Evolutionary conservation across 345 rosid genomes (phyloP), one percentile per base, ranked within the genome.

Genomic region (Lepidium africanum): DNA sequence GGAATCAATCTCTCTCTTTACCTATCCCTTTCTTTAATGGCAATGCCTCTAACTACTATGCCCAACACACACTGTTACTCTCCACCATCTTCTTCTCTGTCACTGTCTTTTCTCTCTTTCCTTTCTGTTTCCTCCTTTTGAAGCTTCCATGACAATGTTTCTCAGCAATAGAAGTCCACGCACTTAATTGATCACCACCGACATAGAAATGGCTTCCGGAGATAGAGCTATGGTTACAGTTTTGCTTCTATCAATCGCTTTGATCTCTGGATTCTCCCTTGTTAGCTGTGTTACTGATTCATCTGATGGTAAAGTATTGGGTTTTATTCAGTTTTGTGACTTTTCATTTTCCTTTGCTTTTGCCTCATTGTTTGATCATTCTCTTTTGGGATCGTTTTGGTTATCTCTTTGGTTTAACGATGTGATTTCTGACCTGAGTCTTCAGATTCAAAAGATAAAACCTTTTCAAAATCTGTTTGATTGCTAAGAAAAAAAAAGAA

Each of bases 201-300:
- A 55, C 70, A 39, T 15, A 5, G 19, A 0, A 72, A 81, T 83
- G 87, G 74, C 77, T 71, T 10, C 4, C 4, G 60, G 57, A 21
- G 60, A 35, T 11, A 39, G 54, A 42, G 63, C 68, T 17, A 53
- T 70, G 72, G 27, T 67, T 40, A 50, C 56, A 14, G 32, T 63
- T 62, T 23, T 65, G 49, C 5, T 76, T 73, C 51, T 58, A 2
- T 41, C 76, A 43, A 4, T 80, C 19, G 68, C 52, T 19, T 37
- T 17, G 68, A 74, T 81, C 77, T 78, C 59, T 19, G 48, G 56
- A 32, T 39, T 76, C 48, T 45, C 80, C 14, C 12, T 53, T 53
- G 82, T 77, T 71, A 78, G n/a, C 6, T 78, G 79, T 74, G 65
- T 55, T 72, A 84, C 85, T 69, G 85, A 84, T 81, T 61, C 77